Evolutionary conservation across 441 rosid genomes (phyloP).

Genomic region (Adansonia rubrostipa): DNA sequence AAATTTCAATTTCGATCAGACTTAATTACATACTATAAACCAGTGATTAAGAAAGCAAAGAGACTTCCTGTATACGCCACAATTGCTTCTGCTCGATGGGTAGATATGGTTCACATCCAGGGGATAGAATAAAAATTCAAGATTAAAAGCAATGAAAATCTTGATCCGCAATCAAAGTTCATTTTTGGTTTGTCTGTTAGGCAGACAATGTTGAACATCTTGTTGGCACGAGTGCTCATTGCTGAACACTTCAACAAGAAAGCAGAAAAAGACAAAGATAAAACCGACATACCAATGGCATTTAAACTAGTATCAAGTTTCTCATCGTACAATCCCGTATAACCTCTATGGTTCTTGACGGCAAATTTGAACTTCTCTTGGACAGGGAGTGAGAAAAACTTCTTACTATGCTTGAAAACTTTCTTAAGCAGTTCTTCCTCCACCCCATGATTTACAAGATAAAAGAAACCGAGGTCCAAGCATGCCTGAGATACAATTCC

Average conservation of each 20-base stretch:
- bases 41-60: too few relatives aligned
- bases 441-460: conserved; percentile 76
- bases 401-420: conserved; percentile 53
- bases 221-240: neutral
- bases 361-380: conserved; percentile 56
- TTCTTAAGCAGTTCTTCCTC: conserved; percentile 44
- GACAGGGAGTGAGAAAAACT: conserved; percentile 62
- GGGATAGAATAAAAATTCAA: too few relatives aligned
- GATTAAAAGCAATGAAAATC: neutral
- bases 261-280: neutral
- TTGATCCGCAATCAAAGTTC: neutral
- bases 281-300: conserved; percentile 49
- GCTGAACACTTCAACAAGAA: neutral
- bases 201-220: neutral
- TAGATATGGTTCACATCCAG: neutral
- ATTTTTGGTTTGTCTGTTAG: neutral
- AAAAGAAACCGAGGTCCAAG: conserved; percentile 77
- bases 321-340: conserved; percentile 63
- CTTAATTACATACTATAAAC: too few relatives aligned
- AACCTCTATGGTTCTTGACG: conserved; percentile 63
- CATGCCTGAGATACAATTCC: conserved; percentile 61
- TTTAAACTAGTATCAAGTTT: conserved; percentile 34
- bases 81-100: neutral
- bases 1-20: neutral
- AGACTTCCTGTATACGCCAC: too few relatives aligned